phyloP scores from a whole-genome alignment of 495 filamentous ascomycete species.

The Podospora pseudocomata region DNA sequence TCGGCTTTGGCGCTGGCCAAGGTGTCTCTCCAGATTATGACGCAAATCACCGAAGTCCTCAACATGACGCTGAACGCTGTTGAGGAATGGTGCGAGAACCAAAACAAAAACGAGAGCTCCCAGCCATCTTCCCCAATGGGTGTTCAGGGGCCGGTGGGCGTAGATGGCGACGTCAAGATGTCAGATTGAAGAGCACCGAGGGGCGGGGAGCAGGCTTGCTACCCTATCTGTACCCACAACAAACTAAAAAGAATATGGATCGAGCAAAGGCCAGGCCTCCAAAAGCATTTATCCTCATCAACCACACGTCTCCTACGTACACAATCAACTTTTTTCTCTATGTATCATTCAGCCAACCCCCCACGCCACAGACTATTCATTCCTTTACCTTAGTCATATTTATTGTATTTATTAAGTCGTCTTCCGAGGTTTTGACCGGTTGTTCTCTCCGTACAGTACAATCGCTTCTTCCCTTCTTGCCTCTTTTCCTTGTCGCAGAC shows the following conservation, averaged over 20 bases:
- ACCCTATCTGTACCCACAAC: neutral
- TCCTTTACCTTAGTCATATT: neutral
- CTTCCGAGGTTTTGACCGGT: neutral
- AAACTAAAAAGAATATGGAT: neutral
- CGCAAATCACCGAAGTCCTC: conserved; percentile 74
- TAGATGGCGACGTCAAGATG: conserved; percentile 17
- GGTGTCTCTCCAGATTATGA: conserved; percentile 86
- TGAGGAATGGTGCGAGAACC: conserved; percentile 77
- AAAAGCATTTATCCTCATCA: neutral
- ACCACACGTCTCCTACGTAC: neutral
- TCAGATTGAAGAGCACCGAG: conserved; percentile 7
- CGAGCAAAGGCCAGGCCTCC: neutral
- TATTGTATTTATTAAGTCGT: neutral
- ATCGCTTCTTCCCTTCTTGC: neutral
- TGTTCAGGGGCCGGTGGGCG: neutral
- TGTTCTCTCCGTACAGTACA: neutral
- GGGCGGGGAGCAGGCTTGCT: neutral
- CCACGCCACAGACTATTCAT: neutral
- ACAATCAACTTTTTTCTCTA: neutral
- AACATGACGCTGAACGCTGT: conserved; percentile 81
- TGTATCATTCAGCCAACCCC: neutral
- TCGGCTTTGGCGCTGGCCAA: conserved; percentile 75
- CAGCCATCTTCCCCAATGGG: conserved; percentile 8
- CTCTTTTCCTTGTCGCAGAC: neutral
- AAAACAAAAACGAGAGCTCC: conserved; percentile 55